Evolutionary conservation across 1,284 basidiomycete genomes (phyloP), one percentile per base, ranked within the genome.

Genomic region (Ustilago lituana): DNA sequence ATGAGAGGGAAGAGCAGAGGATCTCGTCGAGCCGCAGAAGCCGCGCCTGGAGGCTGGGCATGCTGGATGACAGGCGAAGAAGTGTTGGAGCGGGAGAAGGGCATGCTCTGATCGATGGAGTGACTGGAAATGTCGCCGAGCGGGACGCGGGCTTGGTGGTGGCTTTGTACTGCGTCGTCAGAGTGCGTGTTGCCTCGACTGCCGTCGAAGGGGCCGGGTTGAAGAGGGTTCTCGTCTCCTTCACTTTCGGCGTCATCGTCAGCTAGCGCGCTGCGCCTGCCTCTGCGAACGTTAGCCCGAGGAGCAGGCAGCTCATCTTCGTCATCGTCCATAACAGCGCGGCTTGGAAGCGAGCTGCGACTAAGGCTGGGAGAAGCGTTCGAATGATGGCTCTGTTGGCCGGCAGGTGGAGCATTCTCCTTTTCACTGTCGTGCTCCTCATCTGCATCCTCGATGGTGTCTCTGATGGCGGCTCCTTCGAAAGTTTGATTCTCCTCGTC

Each of bases 381-480:
- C 11, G 59, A 48, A 4, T 35, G 66, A 22, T 46, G 49, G 33
- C 48, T 54, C 26, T 54, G 57, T 35, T 73, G 70, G 27, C 67
- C 64, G 17, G 38, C 43, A 1, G 55, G 64, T 14, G 72, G 71
- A 12, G 73, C 59, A 20, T 78, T 78, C 48, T 78, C 76, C 60
- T 78, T 77, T 33, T 77, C 75, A 47, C 67, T 74, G 40, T 71
- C 71, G 29, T 62, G 47, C 29, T 55, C 67, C 26, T 60, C 71
- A 7, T 65, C 55, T 4, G 47, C 50, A 12, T 65, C 55, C 14
- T 59, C 50, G 35, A 52, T 54, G 27, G 61, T 32, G 19, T 70
- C 54, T 27, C 38, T 47, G 33, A 41, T 2, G 14, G 33, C 61
- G 5, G 40, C 35, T 14, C 19, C 31, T 14, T 50, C 46, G 20